Evolutionary conservation across 1,284 basidiomycete genomes (phyloP).

Genomic region (Leccinum solheimii): DNA sequence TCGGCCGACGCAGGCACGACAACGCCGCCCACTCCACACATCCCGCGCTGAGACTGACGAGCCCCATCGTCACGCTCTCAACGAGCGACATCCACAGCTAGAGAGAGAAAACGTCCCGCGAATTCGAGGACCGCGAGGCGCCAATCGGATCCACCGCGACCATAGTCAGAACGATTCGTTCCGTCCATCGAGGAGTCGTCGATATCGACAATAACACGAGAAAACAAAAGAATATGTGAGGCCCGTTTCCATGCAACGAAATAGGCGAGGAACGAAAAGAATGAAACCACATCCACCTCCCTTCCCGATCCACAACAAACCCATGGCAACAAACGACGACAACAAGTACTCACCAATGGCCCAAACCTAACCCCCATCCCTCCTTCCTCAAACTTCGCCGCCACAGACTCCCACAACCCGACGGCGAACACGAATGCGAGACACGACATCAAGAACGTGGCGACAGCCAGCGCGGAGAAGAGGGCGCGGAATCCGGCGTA

Average conservation of each 20-base stretch:
- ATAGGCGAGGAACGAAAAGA: no score
- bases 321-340: neutral
- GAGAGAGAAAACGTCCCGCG: neutral
- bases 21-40: neutral
- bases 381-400: neutral
- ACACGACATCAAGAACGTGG: slow-evolving; percentile 1
- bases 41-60: slow-evolving; percentile 7
- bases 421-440: slow-evolving; percentile 6
- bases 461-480: neutral
- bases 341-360: slow-evolving; percentile 9
- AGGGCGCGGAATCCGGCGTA: neutral
- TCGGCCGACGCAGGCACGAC: neutral
- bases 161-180: no score
- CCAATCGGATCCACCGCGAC: no score
- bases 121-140: no score
- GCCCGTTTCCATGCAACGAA: no score
- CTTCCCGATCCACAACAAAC: no score
- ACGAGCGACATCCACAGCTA: slow-evolving; percentile 13
- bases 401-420: slow-evolving; percentile 6
- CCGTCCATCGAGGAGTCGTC: no score
- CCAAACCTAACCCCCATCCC: slow-evolving; percentile 5
- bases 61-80: slow-evolving; percentile 7
- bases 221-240: no score
- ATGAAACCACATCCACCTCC: no score
- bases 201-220: no score